These are phyloP conservation scores for Papiliotrema nemorosa DNA, from an alignment of 1,284 basidiomycete genomes.

Conservation along the genomic window DNA sequence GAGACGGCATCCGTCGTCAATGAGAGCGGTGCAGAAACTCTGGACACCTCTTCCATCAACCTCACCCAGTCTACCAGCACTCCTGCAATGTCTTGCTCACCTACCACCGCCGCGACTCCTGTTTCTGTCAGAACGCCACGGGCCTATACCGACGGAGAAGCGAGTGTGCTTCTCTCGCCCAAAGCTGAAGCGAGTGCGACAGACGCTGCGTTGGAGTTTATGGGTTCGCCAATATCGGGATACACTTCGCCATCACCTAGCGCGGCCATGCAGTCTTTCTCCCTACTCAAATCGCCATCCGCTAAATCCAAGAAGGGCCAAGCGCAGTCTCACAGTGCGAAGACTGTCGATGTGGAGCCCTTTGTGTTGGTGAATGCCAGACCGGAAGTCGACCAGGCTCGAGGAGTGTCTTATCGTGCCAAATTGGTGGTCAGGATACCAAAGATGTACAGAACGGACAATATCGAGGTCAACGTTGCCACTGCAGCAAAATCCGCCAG, in stretches of 20 bases:
- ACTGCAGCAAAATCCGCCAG: no score
- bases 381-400: conserved; percentile 10
- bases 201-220: conserved; percentile 1
- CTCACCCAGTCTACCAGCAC: conserved; percentile 8
- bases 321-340: neutral
- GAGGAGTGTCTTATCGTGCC: conserved; percentile 18
- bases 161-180: conserved; percentile 5
- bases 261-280: neutral
- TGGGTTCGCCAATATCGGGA: conserved; percentile 12
- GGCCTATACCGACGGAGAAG: conserved; percentile 4
- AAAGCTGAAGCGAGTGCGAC: neutral
- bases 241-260: conserved; percentile 5
- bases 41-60: neutral
- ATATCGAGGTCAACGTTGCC: conserved; percentile 4
- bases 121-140: conserved; percentile 15
- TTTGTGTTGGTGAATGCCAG: conserved; percentile 11
- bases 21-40: neutral
- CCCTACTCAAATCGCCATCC: neutral
- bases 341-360: conserved; percentile 6
- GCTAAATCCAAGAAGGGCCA: conserved; percentile 2
- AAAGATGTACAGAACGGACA: conserved; percentile 11
- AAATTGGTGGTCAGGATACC: conserved; percentile 11
- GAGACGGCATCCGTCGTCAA: neutral
- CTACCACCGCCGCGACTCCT: conserved; percentile 12
- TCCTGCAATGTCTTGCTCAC: conserved; percentile 1